phyloP scores from a whole-genome alignment of 257 asterid genomes.

The Catharanthus roseus region DNA sequence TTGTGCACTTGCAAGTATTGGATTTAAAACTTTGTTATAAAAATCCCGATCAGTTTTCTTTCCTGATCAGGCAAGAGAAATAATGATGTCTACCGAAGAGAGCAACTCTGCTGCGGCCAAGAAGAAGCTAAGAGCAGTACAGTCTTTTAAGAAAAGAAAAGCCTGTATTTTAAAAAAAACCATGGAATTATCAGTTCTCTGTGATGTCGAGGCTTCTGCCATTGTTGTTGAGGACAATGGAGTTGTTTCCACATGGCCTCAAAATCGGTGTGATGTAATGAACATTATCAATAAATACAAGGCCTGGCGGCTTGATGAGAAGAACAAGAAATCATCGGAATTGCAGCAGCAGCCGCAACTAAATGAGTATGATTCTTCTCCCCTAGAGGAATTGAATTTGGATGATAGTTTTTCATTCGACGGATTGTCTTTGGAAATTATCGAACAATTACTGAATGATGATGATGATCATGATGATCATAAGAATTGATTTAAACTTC shows the following conservation, averaged over 20 bases:
- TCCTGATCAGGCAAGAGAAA: background rate
- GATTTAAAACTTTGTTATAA: too few species aligned
- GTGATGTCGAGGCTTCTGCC: slow-evolving; percentile 14
- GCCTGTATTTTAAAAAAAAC: slow-evolving; percentile 3
- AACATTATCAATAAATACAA: slow-evolving; percentile 4
- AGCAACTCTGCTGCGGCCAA: background rate
- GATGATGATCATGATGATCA: too few species aligned
- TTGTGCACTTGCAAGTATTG: too few species aligned
- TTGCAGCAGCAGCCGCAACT: too few species aligned
- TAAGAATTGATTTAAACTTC: background rate
- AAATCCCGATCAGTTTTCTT: too few species aligned
- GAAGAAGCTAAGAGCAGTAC: background rate
- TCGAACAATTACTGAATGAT: too few species aligned
- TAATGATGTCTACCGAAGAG: background rate
- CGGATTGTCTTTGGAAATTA: too few species aligned
- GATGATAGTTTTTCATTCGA: too few species aligned
- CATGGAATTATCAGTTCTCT: slow-evolving; percentile 16
- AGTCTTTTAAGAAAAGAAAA: background rate
- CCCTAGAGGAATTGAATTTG: too few species aligned
- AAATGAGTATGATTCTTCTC: too few species aligned
- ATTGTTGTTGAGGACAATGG: slow-evolving; percentile 11
- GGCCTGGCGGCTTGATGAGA: too few species aligned
- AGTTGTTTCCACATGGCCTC: slow-evolving; percentile 17
- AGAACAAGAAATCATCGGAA: background rate
- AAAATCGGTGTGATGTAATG: slow-evolving; percentile 7